Evolutionary conservation across 148 eudicot genomes (phyloP), one percentile per base, ranked within the genome.

Genomic region (Camellia lanceoleosa): DNA sequence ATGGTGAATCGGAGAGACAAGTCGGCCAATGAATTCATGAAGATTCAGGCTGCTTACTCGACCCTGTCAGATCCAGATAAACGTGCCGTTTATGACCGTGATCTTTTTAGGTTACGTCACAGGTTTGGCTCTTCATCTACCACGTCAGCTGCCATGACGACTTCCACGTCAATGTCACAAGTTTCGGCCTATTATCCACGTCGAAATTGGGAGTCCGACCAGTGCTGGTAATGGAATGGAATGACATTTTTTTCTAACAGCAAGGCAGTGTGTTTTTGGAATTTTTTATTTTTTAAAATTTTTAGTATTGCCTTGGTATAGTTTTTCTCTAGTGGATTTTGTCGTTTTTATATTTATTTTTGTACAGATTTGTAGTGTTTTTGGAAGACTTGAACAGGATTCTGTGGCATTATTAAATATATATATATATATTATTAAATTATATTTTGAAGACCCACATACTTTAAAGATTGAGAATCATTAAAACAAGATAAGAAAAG

Each of bases 31-130:
- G 74, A 81, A 16, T 81, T 81, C 68, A 69, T 81, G n/a, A 75
- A 69, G 83, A 69, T 81, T 38, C 83, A 81, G 8, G 83, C 71
- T 7, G 83, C 83, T 9, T 81, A 81, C 19, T 76, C 76, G 60
- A 81, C 83, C 0, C 75, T 81, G 42, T 81, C 83, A 49, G 80
- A 81, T 68, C 75, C 83, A 42, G 75, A 49, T 19, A 81, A 75
- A 38, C 74, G 83, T 8, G 83, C 80, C 12, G 54, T 52, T 68
- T 81, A 81, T 30, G 83, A 81, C 71, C 80, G 80, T 14, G 83
- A 76, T 76, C 47, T 80, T 43, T 80, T 64, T 4, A 19, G 72
- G 23, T 30, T 66, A 18, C 30, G 61, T 0, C 80, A 18, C 0
- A 15, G 49, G 47, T 77, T 51, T 38, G 49, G 62, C 8, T 65